Evolutionary conservation across 805 yeast species (phyloP), one percentile per base, ranked within the genome.

Genomic region (Pichia nanzhaoensis): DNA sequence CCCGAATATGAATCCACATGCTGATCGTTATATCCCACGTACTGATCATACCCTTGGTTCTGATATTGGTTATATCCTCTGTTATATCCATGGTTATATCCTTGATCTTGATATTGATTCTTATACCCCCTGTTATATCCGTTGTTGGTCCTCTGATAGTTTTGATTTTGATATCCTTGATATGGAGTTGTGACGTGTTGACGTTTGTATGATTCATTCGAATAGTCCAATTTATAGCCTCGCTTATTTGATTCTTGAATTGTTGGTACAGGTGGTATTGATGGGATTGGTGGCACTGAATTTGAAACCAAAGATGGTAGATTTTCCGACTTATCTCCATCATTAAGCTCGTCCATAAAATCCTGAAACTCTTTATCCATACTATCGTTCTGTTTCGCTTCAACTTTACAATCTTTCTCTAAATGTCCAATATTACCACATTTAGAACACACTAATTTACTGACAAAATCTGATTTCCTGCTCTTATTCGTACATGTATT

Each of bases 351-450:
- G 42, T 63, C 60, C 73, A 79, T 71, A 65, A 78, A 70, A 44
- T 66, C 69, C 34, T 71, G 75, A 48, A 70, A 70, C 51, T 77
- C 82, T 37, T 63, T 55, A 41, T 76, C 80, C 33, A 74, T 71
- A 24, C 46, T 49, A 17, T 45, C 51, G 38, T 41, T 38, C 27
- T 48, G 54, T 34, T 46, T 56, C 24, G 50, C 42, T n/a, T 64
- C 62, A 32, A 65, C 66, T 47, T 73, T 77, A 72, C 99, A 93
- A 64, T 93, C 98, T 47, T 88, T 71, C 1, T 95, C 90, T 50
- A 80, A 78, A 65, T 91, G 98, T 1, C 98, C 99, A 22, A 74
- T 68, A 43, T 75, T 75, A 1, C 95, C 95, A 73, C 98, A 91
- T 14, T 70, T 70, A 27, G 78, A 70, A 66, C 98, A 93, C 14